Percentiles rank a stretch among this genome's conserved stretches.
These are phyloP conservation scores for Jatropha podagrica DNA, from an alignment of 441 rosid species.

Conservation along the genomic window DNA sequence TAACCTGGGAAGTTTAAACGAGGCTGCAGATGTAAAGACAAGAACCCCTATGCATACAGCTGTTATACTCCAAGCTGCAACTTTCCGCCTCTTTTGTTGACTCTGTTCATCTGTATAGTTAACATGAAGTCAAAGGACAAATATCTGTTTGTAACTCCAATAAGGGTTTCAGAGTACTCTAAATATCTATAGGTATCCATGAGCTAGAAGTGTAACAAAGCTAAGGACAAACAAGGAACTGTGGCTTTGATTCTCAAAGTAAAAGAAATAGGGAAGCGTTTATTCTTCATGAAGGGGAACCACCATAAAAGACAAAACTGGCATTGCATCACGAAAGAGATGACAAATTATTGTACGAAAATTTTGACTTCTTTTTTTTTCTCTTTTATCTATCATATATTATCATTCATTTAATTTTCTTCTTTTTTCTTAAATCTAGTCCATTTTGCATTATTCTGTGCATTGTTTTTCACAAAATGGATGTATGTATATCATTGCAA, in stretches of 20 bases:
- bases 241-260: background rate
- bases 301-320: background rate
- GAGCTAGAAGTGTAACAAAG: background rate
- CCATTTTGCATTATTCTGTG: background rate
- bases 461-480: background rate
- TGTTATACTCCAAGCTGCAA: conserved; percentile 65
- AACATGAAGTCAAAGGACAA: background rate
- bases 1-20: conserved; percentile 60
- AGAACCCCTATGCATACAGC: conserved; percentile 55
- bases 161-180: background rate
- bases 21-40: conserved; percentile 61
- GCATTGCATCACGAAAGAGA: background rate
- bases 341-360: background rate
- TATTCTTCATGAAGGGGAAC: background rate
- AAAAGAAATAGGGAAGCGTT: background rate
- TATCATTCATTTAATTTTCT: background rate
- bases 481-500: background rate
- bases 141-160: background rate
- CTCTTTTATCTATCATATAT: background rate
- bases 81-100: conserved; percentile 48
- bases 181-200: background rate
- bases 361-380: background rate
- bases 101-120: conserved; percentile 37
- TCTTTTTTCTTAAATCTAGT: background rate
- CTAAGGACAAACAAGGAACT: background rate